Base-by-base conservation (phyloP, 495 filamentous ascomycete genomes). In the Glonium stellatum region DNA sequence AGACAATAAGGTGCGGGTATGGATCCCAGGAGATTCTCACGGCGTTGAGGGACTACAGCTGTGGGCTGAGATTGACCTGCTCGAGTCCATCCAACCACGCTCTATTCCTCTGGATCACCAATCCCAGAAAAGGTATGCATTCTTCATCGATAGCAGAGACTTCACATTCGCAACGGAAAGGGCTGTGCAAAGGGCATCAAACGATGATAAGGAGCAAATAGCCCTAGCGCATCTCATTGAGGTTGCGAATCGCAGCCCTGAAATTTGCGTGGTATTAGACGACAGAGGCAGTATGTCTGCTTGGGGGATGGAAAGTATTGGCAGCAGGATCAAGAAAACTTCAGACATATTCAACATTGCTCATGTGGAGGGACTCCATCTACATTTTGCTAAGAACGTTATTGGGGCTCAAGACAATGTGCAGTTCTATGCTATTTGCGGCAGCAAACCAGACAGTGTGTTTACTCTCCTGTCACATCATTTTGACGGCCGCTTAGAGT, bases 221-320 rank as follows among this genome's bases (percentile, higher is more conserved):
- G 85, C 86, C 12, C 73, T 97, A 42, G 84, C 91, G 65, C 90
- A 95, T 72, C 77, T 97, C 5, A 84, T 91, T 31, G 89, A 95
- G 60, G 83, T 97, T 59, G 89, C 89, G 5, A 92, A 90, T 55
- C 84, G 84, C 25, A 86, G 79, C 52, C 95, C 92, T 0, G 95
- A 99, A 66, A 82, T 97, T 1, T 91, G 89, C 63, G 78, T 97
- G 15, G 84, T 92, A 1, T 77, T 95, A 54, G 92, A 99, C 72
- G 85, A 87, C 19, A 76, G 80, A 39, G 93, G 93, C 4, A 82
- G 86, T 64, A 90, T 97, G 89, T 90, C 88, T 49, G 93, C 92
- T 0, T 96, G 92, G 92, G 95, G 89, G 1, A 69, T 99, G 56
- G 92, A 97, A 71, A 90, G 92, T 68, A 80, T 97, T 23, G 89